These are phyloP conservation scores for Colletotrichum sp. DNA, from an alignment of 2,329 filamentous ascomycete species.

Conservation along the genomic window DNA sequence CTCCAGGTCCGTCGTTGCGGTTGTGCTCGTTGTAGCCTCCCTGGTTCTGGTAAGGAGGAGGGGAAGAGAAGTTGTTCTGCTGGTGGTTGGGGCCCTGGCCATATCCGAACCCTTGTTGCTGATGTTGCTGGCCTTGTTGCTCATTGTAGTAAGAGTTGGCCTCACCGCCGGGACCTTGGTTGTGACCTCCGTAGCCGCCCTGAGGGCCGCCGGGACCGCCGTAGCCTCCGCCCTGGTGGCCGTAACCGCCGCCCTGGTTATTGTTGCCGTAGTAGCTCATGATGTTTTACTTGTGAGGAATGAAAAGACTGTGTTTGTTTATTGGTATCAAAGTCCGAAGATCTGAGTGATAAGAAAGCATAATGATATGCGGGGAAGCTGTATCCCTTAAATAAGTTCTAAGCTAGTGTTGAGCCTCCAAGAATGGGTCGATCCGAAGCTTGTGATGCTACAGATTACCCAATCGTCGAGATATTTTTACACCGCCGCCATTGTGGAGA, in stretches of 20 bases:
- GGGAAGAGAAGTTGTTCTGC: slow-evolving; percentile 8
- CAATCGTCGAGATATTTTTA: slow-evolving; percentile 1
- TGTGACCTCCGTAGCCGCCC: neutral
- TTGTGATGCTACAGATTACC: slow-evolving; percentile 4
- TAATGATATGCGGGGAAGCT: slow-evolving; percentile 3
- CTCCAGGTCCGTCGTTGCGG: slow-evolving; percentile 10
- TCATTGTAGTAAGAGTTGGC: slow-evolving; percentile 15
- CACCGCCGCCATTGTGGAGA: slow-evolving; percentile 19
- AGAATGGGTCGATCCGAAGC: slow-evolving; percentile 6
- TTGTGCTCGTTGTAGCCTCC: neutral
- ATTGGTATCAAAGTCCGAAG: neutral
- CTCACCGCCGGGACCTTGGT: neutral
- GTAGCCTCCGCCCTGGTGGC: neutral
- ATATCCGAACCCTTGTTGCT: neutral
- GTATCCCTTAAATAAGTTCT: slow-evolving; percentile 14
- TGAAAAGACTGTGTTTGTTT: neutral
- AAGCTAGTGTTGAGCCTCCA: neutral
- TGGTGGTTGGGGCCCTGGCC: slow-evolving; percentile 14
- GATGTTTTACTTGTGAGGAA: neutral
- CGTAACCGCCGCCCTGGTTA: slow-evolving; percentile 9
- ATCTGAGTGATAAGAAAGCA: neutral
- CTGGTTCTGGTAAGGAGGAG: slow-evolving; percentile 11
- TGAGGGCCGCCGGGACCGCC: neutral
- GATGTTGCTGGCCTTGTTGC: neutral
- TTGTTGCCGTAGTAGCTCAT: slow-evolving; percentile 16